Evolutionary conservation across 768 basidiomycete genomes (phyloP).

Genomic region (Arthromyces matolae): DNA sequence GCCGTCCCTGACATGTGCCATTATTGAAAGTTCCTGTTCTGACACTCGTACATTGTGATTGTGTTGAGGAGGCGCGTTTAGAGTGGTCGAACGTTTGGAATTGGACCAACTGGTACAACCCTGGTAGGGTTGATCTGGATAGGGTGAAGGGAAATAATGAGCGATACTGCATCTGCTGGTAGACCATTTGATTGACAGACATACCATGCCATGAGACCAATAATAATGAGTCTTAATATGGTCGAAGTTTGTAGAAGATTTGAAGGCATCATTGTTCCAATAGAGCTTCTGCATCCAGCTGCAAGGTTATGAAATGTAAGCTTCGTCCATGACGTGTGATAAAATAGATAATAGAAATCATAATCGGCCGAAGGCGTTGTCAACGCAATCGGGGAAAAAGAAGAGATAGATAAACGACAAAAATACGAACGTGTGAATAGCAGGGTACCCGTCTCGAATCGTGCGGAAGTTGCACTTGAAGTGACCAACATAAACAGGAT

Average conservation of each 20-base stretch:
- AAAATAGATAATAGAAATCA: background rate
- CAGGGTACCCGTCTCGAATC: conserved; percentile 74
- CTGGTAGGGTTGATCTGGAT: conserved; percentile 73
- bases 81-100: conserved; percentile 63
- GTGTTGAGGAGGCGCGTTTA: conserved; percentile 17
- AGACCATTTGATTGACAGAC: conserved; percentile 6
- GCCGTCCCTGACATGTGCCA: too few relatives aligned
- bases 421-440: conserved; percentile 3
- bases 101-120: conserved; percentile 73
- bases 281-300: conserved; percentile 87
- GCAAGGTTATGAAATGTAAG: background rate
- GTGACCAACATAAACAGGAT: conserved; percentile 84
- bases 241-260: conserved; percentile 80
- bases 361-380: too few relatives aligned
- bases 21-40: too few relatives aligned
- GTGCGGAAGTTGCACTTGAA: conserved; percentile 92
- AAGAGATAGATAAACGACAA: background rate
- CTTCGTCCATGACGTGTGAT: background rate
- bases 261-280: conserved; percentile 89
- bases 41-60: too few relatives aligned
- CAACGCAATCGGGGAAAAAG: background rate
- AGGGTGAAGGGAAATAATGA: background rate
- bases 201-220: conserved; percentile 52
- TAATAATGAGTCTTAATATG: conserved; percentile 82
- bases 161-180: too few relatives aligned